Base-by-base conservation (phyloP, 345 rosid species). In the Brassica cretica region DNA sequence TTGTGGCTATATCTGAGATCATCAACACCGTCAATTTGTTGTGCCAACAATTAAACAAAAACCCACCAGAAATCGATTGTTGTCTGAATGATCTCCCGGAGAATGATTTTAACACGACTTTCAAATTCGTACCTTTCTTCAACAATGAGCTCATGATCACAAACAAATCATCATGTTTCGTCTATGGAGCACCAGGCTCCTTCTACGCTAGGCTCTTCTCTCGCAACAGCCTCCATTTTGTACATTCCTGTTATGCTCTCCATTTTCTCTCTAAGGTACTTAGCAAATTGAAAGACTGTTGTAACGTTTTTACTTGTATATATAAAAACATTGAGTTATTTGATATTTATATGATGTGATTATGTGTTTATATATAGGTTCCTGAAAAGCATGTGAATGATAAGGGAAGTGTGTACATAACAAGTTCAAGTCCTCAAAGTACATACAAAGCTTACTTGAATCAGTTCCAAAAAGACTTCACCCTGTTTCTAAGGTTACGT, bases 381-480 rank as follows among this genome's bases (percentile, higher is more conserved):
- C 81, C 83, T 0, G 76, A 68, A n/a, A 66, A 55, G 5, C 71
- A 72, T 10, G 79, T 70, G 61, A 73, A 70, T 37, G 70, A 81
- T 15, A 70, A 68, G 64, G 29, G 68, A 8, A 79, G 39, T 27
- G 64, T 82, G 37, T 85, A 71, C 68, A 39, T 79, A 29, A 69
- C 81, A 16, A 75, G 46, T 8, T 71, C 82, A 19, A 85, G 89
- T 49, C 86, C 85, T 32, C 65, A 72, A 3, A 66, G 63, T 6
- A 86, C 80, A 0, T 44, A 71, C 29, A 77, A 80, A 49, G 78
- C 89, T 37, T 86, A 84, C 68, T 46, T 67, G 39, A 53, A 77
- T 39, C 90, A 87, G 51, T 88, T 87, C 46, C 75, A 82, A 19
- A 30, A 29, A 10, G 92, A 88, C 60, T 87, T 90, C 73, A 76